Conservation (phyloP, 148 eudicot genomes). For the Chenopodium formosanum region DNA sequence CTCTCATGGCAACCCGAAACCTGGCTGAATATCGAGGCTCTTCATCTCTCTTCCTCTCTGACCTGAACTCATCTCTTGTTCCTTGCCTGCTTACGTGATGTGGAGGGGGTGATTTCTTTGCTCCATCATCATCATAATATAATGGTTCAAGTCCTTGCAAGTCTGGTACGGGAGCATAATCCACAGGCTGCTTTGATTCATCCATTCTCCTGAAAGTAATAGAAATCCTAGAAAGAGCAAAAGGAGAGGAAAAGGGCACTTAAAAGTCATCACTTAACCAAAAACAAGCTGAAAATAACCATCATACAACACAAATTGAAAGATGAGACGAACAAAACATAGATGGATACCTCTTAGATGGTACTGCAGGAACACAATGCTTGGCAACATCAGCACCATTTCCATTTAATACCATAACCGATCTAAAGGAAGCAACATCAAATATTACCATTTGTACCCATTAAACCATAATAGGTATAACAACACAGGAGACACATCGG, state of each 20-base stretch:
- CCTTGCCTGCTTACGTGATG: constrained; percentile 14
- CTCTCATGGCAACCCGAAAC: constrained; percentile 27
- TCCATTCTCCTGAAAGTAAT: constrained; percentile 53
- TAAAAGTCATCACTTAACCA: not conserved
- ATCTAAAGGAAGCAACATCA: constrained; percentile 26
- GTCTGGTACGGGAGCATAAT: constrained; percentile 38
- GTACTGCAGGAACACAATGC: constrained; percentile 61
- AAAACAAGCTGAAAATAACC: not conserved
- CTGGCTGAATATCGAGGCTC: constrained; percentile 37
- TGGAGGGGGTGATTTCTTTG: constrained; percentile 16
- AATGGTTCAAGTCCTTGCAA: constrained; percentile 39
- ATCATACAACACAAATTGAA: not conserved
- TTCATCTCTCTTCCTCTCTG: constrained; percentile 35
- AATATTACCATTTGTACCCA: not conserved
- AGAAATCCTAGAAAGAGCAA: constrained; percentile 35
- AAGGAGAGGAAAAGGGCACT: not conserved
- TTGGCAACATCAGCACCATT: constrained; percentile 55
- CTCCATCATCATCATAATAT: constrained; percentile 25
- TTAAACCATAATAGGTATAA: not conserved
- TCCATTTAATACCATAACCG: constrained; percentile 47
- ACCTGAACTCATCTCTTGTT: constrained; percentile 28
- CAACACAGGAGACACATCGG: not conserved
- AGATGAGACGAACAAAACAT: not conserved
- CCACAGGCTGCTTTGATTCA: constrained; percentile 39
- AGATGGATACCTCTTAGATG: constrained; percentile 38